Percentiles rank a stretch among this genome's conserved stretches.
Conservation (phyloP, 1,139 yeast genomes). For the Schwanniomyces etchellsii region DNA sequence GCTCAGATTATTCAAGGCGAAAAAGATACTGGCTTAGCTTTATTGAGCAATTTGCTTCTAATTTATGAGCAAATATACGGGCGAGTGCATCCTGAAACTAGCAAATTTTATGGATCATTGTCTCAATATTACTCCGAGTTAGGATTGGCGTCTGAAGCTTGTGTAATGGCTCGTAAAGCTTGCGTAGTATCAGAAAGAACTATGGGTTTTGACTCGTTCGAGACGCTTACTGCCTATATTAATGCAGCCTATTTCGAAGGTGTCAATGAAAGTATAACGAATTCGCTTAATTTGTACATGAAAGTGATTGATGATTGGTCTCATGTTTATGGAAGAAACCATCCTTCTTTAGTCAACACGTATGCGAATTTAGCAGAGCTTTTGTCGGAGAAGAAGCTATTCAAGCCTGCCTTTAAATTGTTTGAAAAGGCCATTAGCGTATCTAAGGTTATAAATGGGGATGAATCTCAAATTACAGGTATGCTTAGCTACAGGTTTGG, state of each 20-base stretch:
- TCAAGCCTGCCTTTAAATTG: slow-evolving; percentile 34
- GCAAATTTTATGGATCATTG: slow-evolving; percentile 58
- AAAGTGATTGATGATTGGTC: slow-evolving; percentile 59
- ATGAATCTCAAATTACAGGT: slow-evolving; percentile 52
- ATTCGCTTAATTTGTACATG: slow-evolving; percentile 58
- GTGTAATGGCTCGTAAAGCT: slow-evolving; percentile 66
- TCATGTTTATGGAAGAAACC: slow-evolving; percentile 50
- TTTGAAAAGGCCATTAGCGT: slow-evolving; percentile 44
- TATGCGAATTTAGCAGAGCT: slow-evolving; percentile 58
- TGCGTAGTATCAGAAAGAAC: slow-evolving; percentile 73
- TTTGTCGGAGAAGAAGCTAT: slow-evolving; percentile 47
- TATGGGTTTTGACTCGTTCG: slow-evolving; percentile 74
- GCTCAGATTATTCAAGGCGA: slow-evolving; percentile 39
- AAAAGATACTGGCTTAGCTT: slow-evolving; percentile 46
- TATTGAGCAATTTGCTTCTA: slow-evolving; percentile 65
- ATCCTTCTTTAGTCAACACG: slow-evolving; percentile 68
- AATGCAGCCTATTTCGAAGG: slow-evolving; percentile 74
- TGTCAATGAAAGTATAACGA: slow-evolving; percentile 50
- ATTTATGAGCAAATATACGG: slow-evolving; percentile 86
- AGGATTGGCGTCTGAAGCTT: slow-evolving; percentile 54
- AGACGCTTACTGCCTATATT: slow-evolving; percentile 65
- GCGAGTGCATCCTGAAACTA: slow-evolving; percentile 71
- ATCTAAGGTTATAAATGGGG: slow-evolving; percentile 48
- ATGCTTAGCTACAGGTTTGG: slow-evolving; percentile 62
- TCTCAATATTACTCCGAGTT: slow-evolving; percentile 66